Evolutionary conservation across 495 filamentous ascomycete genomes (phyloP).

Genomic region (Neurospora tetrasperma): DNA sequence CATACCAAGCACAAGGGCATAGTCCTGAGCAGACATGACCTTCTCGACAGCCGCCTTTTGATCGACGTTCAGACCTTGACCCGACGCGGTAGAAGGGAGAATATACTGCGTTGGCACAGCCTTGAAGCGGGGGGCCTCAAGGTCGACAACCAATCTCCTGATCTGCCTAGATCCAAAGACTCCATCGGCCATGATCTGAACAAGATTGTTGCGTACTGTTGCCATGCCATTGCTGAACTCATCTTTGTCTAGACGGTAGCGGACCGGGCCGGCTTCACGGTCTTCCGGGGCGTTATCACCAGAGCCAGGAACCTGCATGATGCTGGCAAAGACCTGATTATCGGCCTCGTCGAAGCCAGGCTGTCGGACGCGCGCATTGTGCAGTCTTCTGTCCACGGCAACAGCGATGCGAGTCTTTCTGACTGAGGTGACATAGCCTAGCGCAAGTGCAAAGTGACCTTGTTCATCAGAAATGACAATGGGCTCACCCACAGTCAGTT

Average conservation of each 20-base stretch:
- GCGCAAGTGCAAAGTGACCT: slow-evolving; percentile 87
- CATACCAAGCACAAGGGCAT: slow-evolving; percentile 93
- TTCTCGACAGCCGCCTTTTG: slow-evolving; percentile 80
- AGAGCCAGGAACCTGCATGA: slow-evolving; percentile 72
- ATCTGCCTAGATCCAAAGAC: slow-evolving; percentile 60
- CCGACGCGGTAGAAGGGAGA: slow-evolving; percentile 37
- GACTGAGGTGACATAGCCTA: slow-evolving; percentile 77
- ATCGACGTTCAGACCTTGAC: slow-evolving; percentile 62
- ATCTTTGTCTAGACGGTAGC: slow-evolving; percentile 89
- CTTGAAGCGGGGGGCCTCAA: slow-evolving; percentile 63
- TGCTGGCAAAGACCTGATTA: slow-evolving; percentile 82
- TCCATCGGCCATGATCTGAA: slow-evolving; percentile 80
- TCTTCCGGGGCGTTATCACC: slow-evolving; percentile 40
- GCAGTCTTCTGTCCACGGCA: slow-evolving; percentile 76
- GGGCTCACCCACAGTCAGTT: slow-evolving; percentile 80
- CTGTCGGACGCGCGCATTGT: slow-evolving; percentile 68
- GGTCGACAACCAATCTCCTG: slow-evolving; percentile 66
- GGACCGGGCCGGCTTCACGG: slow-evolving; percentile 42
- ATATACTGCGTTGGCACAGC: slow-evolving; percentile 46
- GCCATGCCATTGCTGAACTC: slow-evolving; percentile 98
- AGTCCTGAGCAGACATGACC: slow-evolving; percentile 89
- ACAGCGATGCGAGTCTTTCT: slow-evolving; percentile 66
- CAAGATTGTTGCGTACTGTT: slow-evolving; percentile 80
- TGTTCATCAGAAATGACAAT: slow-evolving; percentile 94
- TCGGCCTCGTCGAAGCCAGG: slow-evolving; percentile 59